Base-by-base conservation (phyloP, 306 rosid species). In the Adenanthera pavonina region DNA sequence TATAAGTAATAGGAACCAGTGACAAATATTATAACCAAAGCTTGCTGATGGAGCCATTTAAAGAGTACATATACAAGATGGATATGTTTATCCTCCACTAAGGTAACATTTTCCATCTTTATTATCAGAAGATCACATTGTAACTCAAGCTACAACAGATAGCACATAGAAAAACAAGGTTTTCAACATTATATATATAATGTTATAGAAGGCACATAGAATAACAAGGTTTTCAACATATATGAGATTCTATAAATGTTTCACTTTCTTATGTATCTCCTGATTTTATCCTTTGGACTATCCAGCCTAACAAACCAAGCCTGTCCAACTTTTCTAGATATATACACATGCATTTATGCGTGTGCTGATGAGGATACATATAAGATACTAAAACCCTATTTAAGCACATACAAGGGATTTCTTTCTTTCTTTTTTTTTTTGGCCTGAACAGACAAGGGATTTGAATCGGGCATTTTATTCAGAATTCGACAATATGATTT, bases 1-100 rank as follows among this genome's bases (percentile, higher is more conserved):
- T 15, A 81, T 43, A 43, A 43, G 46, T 43, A 85, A 70, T 36
- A 56, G 71, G 64, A 66, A 65, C 43, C 7, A 19, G 64, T 40
- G 75, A 73, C 52, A 66, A 66, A 65, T 8, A 34, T 72, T 33
- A 69, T 44, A 69, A 69, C 11, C 54, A 1, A 60, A 44, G 51
- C n/a, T 60, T 76, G 76, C 67, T 78, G 73, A 66, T 10, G 78
- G 47, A 80, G 60, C 44, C 51, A 34, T 44, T 53, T 46, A 61
- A 49, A 52, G 68, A 20, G 30, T 35, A 17, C 46, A 57, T 68
- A 38, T 8, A 66, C 17, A 41, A 59, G 60, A 68, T 75, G 60
- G 60, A 8, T 53, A 74, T 51, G 68, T 35, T 81, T n/a, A 52
- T 74, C 15, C 48, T 34, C 6, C 16, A 34, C 8, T 16, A 16